phyloP scores from a whole-genome alignment of 306 rosid genomes.

The Rubus parviflorus region DNA sequence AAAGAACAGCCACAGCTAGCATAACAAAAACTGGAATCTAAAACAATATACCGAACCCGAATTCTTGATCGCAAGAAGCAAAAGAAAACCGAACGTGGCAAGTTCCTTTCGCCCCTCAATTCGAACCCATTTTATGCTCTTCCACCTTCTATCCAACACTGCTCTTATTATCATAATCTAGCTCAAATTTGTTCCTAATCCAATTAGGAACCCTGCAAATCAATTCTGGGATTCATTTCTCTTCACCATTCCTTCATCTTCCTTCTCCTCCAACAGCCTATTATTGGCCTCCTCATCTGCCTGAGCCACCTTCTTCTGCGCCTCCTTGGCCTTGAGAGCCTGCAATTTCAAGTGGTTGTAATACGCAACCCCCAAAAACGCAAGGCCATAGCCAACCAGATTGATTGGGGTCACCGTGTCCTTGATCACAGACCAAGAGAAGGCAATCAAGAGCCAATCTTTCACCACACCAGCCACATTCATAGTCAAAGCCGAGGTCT shows the following conservation, averaged over 20 bases:
- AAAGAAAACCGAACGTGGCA: conserved; percentile 9
- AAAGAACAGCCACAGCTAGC: conserved; percentile 23
- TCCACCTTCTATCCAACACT: conserved; percentile 21
- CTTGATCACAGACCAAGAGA: conserved; percentile 87
- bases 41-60: conserved; percentile 44
- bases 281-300: conserved; percentile 67
- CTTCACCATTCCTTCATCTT: conserved; percentile 56
- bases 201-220: neutral
- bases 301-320: conserved; percentile 63
- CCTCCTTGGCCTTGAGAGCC: conserved; percentile 78
- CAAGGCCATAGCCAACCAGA: conserved; percentile 77
- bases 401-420: conserved; percentile 81
- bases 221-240: conserved; percentile 51
- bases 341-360: conserved; percentile 80
- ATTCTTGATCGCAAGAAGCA: conserved; percentile 23
- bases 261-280: conserved; percentile 68
- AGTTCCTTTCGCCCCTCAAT: conserved; percentile 14
- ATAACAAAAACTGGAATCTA: conserved; percentile 23
- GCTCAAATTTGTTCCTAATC: conserved; percentile 15
- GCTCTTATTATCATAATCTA: conserved; percentile 35
- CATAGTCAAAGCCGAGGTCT: conserved; percentile 88
- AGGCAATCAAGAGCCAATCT: conserved; percentile 84
- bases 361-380: conserved; percentile 78
- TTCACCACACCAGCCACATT: conserved; percentile 92
- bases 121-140: conserved; percentile 12